A percentile compares a stretch with the other conserved stretches of the same genome.
These are phyloP conservation scores for Polychaeton citri DNA, from an alignment of 2,329 filamentous ascomycete species.

Conservation along the genomic window DNA sequence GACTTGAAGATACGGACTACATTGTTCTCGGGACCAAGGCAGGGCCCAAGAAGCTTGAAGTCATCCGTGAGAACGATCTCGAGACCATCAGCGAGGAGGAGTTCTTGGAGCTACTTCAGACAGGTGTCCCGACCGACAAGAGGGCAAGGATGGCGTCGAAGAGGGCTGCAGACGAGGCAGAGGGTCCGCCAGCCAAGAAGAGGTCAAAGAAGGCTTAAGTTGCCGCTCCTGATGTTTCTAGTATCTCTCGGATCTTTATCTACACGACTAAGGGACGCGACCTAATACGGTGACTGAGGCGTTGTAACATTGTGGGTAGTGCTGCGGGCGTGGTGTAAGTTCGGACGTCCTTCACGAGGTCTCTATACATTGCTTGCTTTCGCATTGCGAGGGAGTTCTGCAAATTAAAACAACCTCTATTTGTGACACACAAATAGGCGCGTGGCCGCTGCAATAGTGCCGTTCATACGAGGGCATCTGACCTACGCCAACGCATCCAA, in stretches of 20 bases:
- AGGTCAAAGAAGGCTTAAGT: too few species aligned
- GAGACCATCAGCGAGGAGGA: neutral
- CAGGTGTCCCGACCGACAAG: neutral
- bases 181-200: neutral
- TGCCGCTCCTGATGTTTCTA: too few species aligned
- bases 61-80: neutral
- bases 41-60: slow-evolving; percentile 4
- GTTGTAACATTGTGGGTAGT: too few species aligned
- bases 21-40: slow-evolving; percentile 1
- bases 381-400: too few species aligned
- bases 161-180: neutral
- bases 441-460: neutral
- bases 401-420: neutral
- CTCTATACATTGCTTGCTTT: too few species aligned
- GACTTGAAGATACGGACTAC: neutral
- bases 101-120: slow-evolving; percentile 1
- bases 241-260: too few species aligned
- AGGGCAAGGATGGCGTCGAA: neutral
- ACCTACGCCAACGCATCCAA: slow-evolving; percentile 11
- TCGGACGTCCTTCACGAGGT: too few species aligned
- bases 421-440: neutral
- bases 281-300: too few species aligned
- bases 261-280: too few species aligned
- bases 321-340: too few species aligned
- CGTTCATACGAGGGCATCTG: neutral